These are phyloP conservation scores for Castanospermum australe DNA, from an alignment of 306 rosid genomes.

Conservation along the genomic window DNA sequence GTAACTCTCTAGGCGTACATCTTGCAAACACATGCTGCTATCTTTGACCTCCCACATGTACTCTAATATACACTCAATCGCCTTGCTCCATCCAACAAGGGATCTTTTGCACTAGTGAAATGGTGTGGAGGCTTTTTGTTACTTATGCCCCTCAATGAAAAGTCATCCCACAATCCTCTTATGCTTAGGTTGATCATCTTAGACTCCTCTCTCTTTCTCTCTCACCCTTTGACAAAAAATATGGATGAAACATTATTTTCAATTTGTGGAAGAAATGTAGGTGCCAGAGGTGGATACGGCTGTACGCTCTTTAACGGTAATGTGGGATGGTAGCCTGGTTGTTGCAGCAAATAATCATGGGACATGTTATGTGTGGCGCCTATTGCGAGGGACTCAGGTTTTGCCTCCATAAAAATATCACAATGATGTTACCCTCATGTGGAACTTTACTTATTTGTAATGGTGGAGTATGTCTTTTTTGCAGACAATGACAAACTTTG, in stretches of 20 bases:
- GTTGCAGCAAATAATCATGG: conserved; percentile 99
- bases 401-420: conserved; percentile 21
- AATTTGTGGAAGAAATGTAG: conserved; percentile 44
- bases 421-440: background rate
- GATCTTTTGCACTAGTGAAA: background rate
- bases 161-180: background rate
- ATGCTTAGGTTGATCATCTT: conserved; percentile 8
- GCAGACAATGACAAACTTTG: conserved; percentile 98
- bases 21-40: background rate
- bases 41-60: conserved; percentile 8
- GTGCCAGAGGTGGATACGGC: conserved; percentile 99
- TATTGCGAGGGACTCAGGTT: conserved; percentile 94
- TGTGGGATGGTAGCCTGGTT: conserved; percentile 99
- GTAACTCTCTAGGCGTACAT: background rate
- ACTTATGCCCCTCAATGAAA: background rate
- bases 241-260: conserved; percentile 27
- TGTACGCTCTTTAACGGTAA: conserved; percentile 92
- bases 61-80: background rate
- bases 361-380: conserved; percentile 98
- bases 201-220: background rate
- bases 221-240: background rate
- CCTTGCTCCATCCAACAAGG: background rate
- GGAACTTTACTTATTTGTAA: conserved; percentile 27
- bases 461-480: conserved; percentile 19
- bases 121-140: background rate